phyloP scores from a whole-genome alignment of 2,329 filamentous ascomycete species.

The Thelonectria olida region DNA sequence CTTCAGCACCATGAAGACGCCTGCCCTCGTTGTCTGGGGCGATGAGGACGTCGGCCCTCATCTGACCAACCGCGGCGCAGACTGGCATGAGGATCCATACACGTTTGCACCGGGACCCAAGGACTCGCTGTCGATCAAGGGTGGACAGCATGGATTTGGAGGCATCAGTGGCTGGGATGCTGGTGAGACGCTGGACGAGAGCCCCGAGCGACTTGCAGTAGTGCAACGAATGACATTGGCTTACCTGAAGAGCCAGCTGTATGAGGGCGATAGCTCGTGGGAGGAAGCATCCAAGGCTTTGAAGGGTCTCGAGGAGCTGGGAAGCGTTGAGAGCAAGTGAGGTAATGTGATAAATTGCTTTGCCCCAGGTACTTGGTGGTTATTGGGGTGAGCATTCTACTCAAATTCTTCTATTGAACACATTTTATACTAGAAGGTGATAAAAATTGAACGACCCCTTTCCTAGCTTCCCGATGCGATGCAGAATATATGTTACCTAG shows the following conservation, averaged over 20 bases:
- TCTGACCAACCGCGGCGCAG: constrained; percentile 31
- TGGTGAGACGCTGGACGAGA: constrained; percentile 36
- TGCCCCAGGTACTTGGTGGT: not conserved
- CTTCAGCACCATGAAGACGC: constrained; percentile 32
- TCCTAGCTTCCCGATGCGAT: too few relatives aligned
- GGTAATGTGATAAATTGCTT: not conserved
- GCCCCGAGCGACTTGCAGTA: constrained; percentile 30
- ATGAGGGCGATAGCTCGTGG: constrained; percentile 31
- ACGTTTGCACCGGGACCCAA: constrained; percentile 28
- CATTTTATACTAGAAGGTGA: too few relatives aligned
- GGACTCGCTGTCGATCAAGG: constrained; percentile 28
- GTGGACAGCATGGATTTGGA: constrained; percentile 38
- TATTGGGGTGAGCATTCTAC: not conserved
- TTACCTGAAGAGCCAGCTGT: constrained; percentile 35
- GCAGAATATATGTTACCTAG: too few relatives aligned
- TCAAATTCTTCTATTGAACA: too few relatives aligned
- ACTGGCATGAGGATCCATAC: constrained; percentile 40
- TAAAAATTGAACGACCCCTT: too few relatives aligned
- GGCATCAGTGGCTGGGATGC: constrained; percentile 41
- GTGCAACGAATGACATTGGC: constrained; percentile 39
- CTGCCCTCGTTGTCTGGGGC: constrained; percentile 36
- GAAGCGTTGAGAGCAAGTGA: constrained; percentile 27
- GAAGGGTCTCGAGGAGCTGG: constrained; percentile 21
- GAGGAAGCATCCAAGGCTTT: constrained; percentile 27
- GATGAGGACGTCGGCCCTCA: constrained; percentile 34